phyloP scores from a whole-genome alignment of 345 rosid genomes.

The Corymbia maculata region DNA sequence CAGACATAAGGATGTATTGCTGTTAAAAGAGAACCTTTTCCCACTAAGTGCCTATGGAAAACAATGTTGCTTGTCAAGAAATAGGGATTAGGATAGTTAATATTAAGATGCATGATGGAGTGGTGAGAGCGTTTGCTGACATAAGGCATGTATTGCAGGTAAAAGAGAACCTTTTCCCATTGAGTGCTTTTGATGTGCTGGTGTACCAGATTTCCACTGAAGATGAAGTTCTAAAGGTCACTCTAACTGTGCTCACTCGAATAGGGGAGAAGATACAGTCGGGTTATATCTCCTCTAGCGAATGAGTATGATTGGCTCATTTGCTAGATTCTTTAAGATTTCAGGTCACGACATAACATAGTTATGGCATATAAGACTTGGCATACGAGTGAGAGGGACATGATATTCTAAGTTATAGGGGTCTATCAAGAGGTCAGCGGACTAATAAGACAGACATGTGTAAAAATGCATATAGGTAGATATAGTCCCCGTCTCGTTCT shows the following conservation, averaged over 20 bases:
- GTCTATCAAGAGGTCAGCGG: not conserved
- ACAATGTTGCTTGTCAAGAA: not conserved
- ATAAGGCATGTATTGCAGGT: not conserved
- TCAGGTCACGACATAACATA: not conserved
- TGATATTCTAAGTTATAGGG: not conserved
- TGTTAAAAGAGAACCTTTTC: not conserved
- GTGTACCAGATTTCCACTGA: not conserved
- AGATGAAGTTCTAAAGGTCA: not conserved
- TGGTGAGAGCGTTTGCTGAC: too few species aligned
- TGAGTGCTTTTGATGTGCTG: not conserved
- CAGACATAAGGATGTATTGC: not conserved
- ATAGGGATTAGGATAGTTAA: not conserved
- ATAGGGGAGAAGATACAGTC: not conserved
- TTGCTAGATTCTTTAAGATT: too few species aligned
- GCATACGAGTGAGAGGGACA: not conserved
- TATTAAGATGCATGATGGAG: too few species aligned
- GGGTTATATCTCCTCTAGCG: not conserved
- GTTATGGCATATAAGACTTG: not conserved
- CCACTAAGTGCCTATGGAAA: not conserved
- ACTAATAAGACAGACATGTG: not conserved
- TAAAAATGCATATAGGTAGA: not conserved
- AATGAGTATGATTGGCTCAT: not conserved
- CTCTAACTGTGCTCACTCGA: not conserved
- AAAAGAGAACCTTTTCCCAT: not conserved
- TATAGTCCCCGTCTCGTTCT: not conserved